A percentile compares a stretch with the other conserved stretches of the same genome.
phyloP scores from a whole-genome alignment of 1,284 basidiomycete species.

The Heterobasidion parviporum region DNA sequence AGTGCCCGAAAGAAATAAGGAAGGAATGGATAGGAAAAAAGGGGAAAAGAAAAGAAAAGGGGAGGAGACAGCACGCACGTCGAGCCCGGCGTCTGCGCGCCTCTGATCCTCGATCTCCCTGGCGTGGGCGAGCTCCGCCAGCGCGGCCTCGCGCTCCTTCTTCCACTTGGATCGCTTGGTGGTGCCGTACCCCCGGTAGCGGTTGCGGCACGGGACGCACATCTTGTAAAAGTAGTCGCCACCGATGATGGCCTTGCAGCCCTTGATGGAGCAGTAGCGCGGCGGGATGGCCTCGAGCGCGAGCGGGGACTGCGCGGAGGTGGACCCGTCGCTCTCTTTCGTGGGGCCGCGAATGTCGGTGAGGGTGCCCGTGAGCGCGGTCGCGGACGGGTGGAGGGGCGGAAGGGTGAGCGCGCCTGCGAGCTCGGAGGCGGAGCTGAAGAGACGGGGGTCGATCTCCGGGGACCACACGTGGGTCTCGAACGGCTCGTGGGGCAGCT shows the following conservation, averaged over 20 bases:
- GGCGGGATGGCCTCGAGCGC: constrained; percentile 11
- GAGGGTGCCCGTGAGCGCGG: not conserved
- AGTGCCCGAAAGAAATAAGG: not conserved
- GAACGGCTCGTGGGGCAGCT: constrained; percentile 21
- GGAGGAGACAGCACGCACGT: constrained; percentile 22
- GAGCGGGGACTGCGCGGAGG: not conserved
- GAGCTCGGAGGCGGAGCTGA: constrained; percentile 27
- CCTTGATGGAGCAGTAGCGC: constrained; percentile 44
- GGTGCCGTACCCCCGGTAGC: constrained; percentile 43
- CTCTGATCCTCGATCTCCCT: constrained; percentile 31
- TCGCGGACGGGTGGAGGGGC: not conserved
- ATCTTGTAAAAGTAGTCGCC: constrained; percentile 43
- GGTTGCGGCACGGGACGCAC: constrained; percentile 41
- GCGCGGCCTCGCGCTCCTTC: constrained; percentile 33
- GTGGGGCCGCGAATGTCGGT: not conserved
- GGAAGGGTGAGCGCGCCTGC: constrained; percentile 32
- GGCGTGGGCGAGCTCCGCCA: constrained; percentile 31
- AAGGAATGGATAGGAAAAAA: no score
- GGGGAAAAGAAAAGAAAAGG: no score
- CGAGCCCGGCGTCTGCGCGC: constrained; percentile 25
- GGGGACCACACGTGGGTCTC: constrained; percentile 23
- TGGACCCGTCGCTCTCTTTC: not conserved
- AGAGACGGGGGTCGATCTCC: constrained; percentile 26
- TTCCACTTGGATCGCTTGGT: constrained; percentile 50
- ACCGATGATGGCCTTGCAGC: constrained; percentile 35